These are phyloP conservation scores for Botrytis galanthina DNA, from an alignment of 2,329 filamentous ascomycete species.

Conservation along the genomic window DNA sequence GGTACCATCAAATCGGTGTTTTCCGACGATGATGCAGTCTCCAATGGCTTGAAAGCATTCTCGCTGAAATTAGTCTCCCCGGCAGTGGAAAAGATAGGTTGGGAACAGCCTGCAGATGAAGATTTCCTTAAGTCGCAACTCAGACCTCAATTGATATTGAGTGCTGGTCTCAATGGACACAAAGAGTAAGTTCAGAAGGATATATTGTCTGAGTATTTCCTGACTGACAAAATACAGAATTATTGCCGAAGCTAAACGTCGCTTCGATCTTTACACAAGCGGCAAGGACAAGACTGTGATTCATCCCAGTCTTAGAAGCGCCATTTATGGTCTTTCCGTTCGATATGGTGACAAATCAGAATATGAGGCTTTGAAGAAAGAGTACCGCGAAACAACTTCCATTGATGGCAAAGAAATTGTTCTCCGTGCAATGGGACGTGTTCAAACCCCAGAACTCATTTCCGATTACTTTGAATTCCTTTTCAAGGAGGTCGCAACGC, in stretches of 20 bases:
- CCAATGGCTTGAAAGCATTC: conserved; percentile 73
- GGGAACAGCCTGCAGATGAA: conserved; percentile 76
- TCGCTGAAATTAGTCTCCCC: conserved; percentile 72
- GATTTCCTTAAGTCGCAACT: conserved; percentile 80
- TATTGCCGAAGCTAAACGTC: conserved; percentile 69
- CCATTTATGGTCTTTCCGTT: conserved; percentile 78
- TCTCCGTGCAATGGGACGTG: conserved; percentile 71
- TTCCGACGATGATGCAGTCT: conserved; percentile 68
- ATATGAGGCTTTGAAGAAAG: conserved; percentile 73
- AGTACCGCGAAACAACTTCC: conserved; percentile 78
- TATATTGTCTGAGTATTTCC: neutral
- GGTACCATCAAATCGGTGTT: conserved; percentile 82
- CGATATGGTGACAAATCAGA: conserved; percentile 69
- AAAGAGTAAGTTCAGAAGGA: conserved; percentile 56
- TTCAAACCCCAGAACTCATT: conserved; percentile 63
- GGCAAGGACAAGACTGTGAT: conserved; percentile 64
- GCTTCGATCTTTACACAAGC: conserved; percentile 76
- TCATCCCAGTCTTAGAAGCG: conserved; percentile 75
- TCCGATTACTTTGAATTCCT: conserved; percentile 69
- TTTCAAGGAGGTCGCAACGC: conserved; percentile 77
- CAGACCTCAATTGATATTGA: conserved; percentile 74
- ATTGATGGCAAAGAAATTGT: conserved; percentile 90
- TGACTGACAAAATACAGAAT: conserved; percentile 47
- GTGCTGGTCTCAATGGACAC: conserved; percentile 75
- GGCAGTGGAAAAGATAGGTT: conserved; percentile 77